Conservation (phyloP, 352 stramenopile species). For the Phytophthora sp. region DNA sequence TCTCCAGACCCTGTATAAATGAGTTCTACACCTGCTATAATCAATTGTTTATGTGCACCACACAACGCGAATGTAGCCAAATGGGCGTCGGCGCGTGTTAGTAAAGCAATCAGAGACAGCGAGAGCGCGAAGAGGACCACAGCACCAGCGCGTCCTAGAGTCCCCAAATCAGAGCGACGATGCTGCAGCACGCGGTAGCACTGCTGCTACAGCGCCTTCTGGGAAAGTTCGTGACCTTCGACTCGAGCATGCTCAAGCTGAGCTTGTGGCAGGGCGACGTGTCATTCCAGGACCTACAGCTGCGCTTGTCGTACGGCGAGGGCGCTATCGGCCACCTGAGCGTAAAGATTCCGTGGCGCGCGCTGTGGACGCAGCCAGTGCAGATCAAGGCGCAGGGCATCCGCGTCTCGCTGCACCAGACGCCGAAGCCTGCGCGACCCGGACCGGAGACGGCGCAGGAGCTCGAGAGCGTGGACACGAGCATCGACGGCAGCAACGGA, state of each 20-base stretch:
- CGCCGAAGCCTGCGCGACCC: slow-evolving; percentile 33
- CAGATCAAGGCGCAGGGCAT: slow-evolving; percentile 79
- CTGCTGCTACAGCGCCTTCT: slow-evolving; percentile 87
- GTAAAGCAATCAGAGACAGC: not conserved
- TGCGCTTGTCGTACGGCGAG: slow-evolving; percentile 81
- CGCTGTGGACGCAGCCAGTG: slow-evolving; percentile 84
- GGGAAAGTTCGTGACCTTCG: slow-evolving; percentile 90
- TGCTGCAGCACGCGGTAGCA: slow-evolving; percentile 85
- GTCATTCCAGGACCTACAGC: slow-evolving; percentile 82
- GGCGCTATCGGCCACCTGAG: slow-evolving; percentile 78
- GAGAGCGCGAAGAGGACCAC: not conserved
- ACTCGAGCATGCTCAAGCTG: slow-evolving; percentile 84
- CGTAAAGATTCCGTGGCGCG: slow-evolving; percentile 86
- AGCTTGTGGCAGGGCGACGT: slow-evolving; percentile 88
- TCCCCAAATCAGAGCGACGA: slow-evolving; percentile 30
- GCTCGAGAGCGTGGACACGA: slow-evolving; percentile 31
- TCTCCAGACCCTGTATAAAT: slow-evolving; percentile 2
- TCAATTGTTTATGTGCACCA: not conserved
- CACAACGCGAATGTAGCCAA: slow-evolving; percentile 1
- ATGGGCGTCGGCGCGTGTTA: too few species aligned
- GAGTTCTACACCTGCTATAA: not conserved
- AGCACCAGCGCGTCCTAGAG: not conserved
- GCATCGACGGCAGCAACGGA: slow-evolving; percentile 43
- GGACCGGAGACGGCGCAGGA: slow-evolving; percentile 13
- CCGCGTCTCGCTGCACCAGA: slow-evolving; percentile 73